Conservation (phyloP, 768 basidiomycete species). For the Tulasnella sp. region DNA sequence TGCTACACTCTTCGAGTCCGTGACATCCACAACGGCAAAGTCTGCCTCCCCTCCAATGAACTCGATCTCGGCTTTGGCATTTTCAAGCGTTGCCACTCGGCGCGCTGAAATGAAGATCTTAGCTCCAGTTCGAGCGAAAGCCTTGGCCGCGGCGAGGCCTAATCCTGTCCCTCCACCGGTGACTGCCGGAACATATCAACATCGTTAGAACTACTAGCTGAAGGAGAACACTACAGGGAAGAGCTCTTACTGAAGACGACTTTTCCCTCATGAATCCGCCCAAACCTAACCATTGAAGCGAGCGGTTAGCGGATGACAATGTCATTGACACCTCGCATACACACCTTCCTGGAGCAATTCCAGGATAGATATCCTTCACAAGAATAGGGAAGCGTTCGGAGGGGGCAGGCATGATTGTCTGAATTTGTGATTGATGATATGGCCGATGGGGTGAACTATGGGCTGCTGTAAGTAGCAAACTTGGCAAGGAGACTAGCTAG, state of each 20-base stretch:
- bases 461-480: too few relatives aligned
- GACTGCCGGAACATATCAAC: not conserved
- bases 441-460: too few relatives aligned
- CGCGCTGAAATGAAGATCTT: conserved; percentile 24
- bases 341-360: conserved; percentile 23
- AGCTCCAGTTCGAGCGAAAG: conserved; percentile 26
- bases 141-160: conserved; percentile 23
- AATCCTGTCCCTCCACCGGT: conserved; percentile 27
- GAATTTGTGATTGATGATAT: too few relatives aligned
- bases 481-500: too few relatives aligned
- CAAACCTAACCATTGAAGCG: not conserved
- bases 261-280: conserved; percentile 21
- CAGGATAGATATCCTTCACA: conserved; percentile 24
- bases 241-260: conserved; percentile 22
- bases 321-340: conserved; percentile 13
- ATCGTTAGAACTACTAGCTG: not conserved
- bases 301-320: not conserved
- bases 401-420: not conserved
- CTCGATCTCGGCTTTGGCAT: conserved; percentile 22
- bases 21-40: conserved; percentile 22
- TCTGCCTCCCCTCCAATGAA: conserved; percentile 16
- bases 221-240: not conserved
- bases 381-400: not conserved
- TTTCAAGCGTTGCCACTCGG: conserved; percentile 17
- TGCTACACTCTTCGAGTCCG: conserved; percentile 20